These are phyloP conservation scores for Triadica sebifera DNA, from an alignment of 345 rosid species.

Conservation along the genomic window DNA sequence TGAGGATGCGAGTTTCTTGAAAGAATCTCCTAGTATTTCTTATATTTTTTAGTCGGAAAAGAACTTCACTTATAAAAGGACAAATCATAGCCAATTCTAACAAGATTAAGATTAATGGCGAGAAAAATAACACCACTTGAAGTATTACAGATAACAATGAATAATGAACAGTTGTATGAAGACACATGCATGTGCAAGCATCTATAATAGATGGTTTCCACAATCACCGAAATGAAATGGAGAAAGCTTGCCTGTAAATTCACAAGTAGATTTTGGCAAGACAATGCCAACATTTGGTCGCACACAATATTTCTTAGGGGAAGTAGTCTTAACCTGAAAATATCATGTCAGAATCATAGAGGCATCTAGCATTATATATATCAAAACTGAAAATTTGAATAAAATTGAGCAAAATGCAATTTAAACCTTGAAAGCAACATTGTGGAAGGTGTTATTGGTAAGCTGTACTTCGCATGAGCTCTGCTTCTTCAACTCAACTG, in stretches of 20 bases:
- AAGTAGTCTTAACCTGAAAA: slow-evolving; percentile 90
- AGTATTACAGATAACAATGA: not conserved
- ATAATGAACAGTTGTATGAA: not conserved
- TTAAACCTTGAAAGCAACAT: slow-evolving; percentile 88
- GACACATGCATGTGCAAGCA: not conserved
- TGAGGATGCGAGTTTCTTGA: not conserved
- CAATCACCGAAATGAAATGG: not conserved
- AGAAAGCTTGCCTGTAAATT: slow-evolving; percentile 58
- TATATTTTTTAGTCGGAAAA: not conserved
- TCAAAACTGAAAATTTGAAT: not conserved
- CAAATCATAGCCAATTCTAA: not conserved
- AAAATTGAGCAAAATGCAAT: not conserved
- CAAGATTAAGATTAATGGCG: not conserved
- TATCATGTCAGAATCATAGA: slow-evolving; percentile 17
- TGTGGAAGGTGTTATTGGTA: slow-evolving; percentile 45
- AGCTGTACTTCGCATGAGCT: slow-evolving; percentile 67
- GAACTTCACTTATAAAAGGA: not conserved
- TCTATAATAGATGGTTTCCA: not conserved
- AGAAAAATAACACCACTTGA: not conserved
- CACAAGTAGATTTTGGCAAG: slow-evolving; percentile 59
- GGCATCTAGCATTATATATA: not conserved
- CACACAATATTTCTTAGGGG: slow-evolving; percentile 90
- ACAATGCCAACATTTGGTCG: slow-evolving; percentile 84
- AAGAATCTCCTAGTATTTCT: not conserved
- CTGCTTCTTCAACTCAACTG: slow-evolving; percentile 89